A percentile compares a stretch with the other conserved stretches of the same genome.
Conservation (phyloP, 495 filamentous ascomycete genomes). For the Pseudomonodictys pantanalensis region DNA sequence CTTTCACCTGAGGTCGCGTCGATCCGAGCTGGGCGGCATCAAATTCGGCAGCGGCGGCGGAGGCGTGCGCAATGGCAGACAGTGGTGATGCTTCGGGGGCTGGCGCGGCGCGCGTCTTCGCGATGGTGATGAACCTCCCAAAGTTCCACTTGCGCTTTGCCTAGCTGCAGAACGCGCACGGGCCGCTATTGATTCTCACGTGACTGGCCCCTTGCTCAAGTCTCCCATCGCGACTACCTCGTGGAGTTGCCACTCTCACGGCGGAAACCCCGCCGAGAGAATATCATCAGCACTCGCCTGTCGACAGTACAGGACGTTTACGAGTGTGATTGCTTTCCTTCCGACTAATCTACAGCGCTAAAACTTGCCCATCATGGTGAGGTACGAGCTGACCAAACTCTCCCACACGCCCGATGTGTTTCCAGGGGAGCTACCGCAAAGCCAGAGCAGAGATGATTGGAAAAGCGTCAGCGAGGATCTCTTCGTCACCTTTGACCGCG, state of each 20-base stretch:
- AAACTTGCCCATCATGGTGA: constrained; percentile 15
- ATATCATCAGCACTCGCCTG: neutral
- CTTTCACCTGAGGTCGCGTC: neutral
- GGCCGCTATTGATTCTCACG: neutral
- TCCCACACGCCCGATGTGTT: constrained; percentile 31
- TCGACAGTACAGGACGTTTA: neutral
- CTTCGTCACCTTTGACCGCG: constrained; percentile 40
- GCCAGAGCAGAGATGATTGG: constrained; percentile 39
- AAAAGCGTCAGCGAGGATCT: constrained; percentile 37
- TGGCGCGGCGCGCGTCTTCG: constrained; percentile 12
- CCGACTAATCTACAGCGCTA: constrained; percentile 1
- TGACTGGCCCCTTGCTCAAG: too few relatives aligned
- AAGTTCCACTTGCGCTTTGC: neutral
- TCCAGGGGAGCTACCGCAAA: neutral
- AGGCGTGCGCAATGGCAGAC: constrained; percentile 1
- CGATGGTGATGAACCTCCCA: neutral
- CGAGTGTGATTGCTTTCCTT: neutral
- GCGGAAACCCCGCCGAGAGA: too few relatives aligned
- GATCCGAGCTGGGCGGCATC: constrained; percentile 1
- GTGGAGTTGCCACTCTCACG: too few relatives aligned
- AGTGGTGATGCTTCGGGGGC: neutral
- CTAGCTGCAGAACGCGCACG: neutral
- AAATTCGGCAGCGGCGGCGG: neutral
- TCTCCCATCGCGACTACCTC: too few relatives aligned
- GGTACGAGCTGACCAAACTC: constrained; percentile 32